Base-by-base conservation (phyloP, 495 filamentous ascomycete genomes). In the Glonium stellatum region DNA sequence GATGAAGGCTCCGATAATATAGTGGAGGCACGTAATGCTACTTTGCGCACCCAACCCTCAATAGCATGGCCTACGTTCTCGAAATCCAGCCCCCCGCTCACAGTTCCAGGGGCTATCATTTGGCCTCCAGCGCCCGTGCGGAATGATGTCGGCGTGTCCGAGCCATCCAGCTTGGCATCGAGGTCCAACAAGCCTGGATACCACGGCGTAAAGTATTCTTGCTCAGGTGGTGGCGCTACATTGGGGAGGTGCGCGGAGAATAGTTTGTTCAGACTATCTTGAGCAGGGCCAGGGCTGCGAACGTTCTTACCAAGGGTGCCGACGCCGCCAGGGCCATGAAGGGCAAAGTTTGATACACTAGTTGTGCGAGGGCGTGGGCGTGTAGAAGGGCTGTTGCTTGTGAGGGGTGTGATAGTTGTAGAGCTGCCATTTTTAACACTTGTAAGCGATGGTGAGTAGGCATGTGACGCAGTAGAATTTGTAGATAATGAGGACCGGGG, bases 21-120 rank as follows among this genome's bases (percentile, higher is more conserved):
- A 22, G 75, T 75, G 2, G 80, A 75, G 12, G 77, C 78, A 64
- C 82, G 82, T 1, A 79, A 81, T 39, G 87, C 88, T 56, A 92
- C 81, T 61, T 86, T 89, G 46, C 90, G 78, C 62, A 97, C 79
- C 90, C 93, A 98, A 6, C 85, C 84, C 71, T 97, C 92, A 31
- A 98, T 81, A 12, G 85, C 87, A 12, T 87, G 85, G 0, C 90
- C 91, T 1, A 95, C 83, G 55, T 90, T 87, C 65, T 96, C 92
- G 5, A 97, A 71, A 0, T 84, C 78, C 0, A 71, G 41, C 2
- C 67, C 67, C 2, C 63, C 46, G 44, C 64, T 52, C 59, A 67
- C 19, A 31, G 27, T 31, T 58, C 39, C 13, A 18, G 39, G 10
- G 10, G 48, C 48, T 6, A 25, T 23, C 4, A 18, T 23, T 25